Evolutionary conservation across 306 rosid species (phyloP), one percentile per base, ranked within the genome.

Genomic region (Cicer yamashitae): DNA sequence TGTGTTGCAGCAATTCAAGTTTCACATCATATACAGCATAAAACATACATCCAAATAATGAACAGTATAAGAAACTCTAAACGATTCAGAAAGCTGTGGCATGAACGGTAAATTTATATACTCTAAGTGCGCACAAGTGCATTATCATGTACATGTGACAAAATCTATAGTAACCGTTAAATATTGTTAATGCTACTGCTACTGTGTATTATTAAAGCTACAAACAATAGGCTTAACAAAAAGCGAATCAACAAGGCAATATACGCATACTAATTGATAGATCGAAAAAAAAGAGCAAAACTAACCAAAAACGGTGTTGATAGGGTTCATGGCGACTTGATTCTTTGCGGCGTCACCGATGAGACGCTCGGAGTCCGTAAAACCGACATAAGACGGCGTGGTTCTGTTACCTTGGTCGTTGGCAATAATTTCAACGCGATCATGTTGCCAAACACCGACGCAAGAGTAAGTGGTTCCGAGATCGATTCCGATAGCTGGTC

Each of bases 311-410:
- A 89, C 93, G n/a, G 93, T 89, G 93, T 89, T 89, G 30, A 79
- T 86, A n/a, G 93, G 93, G 79, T 89, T 89, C 93, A 89, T 89
- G 65, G 93, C 93, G 7, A 89, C 93, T 71, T 89, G 93, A 52
- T 89, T 89, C 89, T 89, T 89, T 1, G 93, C 93, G 0, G 93
- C 93, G 52, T 89, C 90, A 43, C 93, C 93, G 10, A 88, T 86
- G 71, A 88, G 68, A 41, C 93, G 85, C 13, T 82, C 82, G 7
- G 86, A 40, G 6, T 89, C 93, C 0, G 93, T 89, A 75, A 89
- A 89, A 0, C 43, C 93, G 10, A 89, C 93, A n/a, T 89, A 89
- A n/a, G 93, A 89, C 30, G 93, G 93, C 2, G 93, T 89, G 2
- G 93, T 89, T 10, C 93, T 68, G 85, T 89, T 89, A 1, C 90